Percentiles rank a stretch among this genome's conserved stretches.
Evolutionary conservation across 805 yeast species (phyloP).

Genomic region (Starmerella gropengiesseri): DNA sequence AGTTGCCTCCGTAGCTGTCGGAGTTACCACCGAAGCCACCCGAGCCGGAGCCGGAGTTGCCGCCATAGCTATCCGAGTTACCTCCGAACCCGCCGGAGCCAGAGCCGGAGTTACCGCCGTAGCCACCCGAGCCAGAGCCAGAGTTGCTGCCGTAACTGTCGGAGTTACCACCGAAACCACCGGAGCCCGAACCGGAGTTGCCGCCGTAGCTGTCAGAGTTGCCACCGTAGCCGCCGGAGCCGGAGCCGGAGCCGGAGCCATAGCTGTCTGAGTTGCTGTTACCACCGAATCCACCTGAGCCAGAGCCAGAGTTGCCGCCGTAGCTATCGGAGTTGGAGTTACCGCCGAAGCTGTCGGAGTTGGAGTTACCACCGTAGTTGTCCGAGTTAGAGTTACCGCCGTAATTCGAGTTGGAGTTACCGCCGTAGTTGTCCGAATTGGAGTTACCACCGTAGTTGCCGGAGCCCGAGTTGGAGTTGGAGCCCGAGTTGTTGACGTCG

Average conservation of each 20-base stretch:
- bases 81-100: conserved; percentile 23
- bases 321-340: conserved; percentile 30
- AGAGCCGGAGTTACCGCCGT: not conserved
- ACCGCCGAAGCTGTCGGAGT: conserved; percentile 24
- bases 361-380: conserved; percentile 7
- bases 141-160: conserved; percentile 1
- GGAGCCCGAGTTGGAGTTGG: conserved; percentile 28
- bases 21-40: conserved; percentile 23
- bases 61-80: conserved; percentile 12
- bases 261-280: conserved; percentile 11
- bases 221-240: conserved; percentile 29
- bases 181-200: conserved; percentile 12
- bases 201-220: conserved; percentile 32
- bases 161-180: conserved; percentile 18
- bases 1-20: conserved; percentile 11
- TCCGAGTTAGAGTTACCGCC: conserved; percentile 26
- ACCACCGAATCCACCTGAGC: conserved; percentile 5
- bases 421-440: conserved; percentile 13
- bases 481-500: conserved; percentile 16
- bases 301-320: conserved; percentile 27
- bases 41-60: conserved; percentile 27
- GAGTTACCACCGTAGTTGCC: conserved; percentile 21
- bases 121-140: not conserved
- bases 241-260: conserved; percentile 23
- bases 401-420: conserved; percentile 26